Conservation (phyloP, 768 basidiomycete genomes). For the Wakefieldia striispora region DNA sequence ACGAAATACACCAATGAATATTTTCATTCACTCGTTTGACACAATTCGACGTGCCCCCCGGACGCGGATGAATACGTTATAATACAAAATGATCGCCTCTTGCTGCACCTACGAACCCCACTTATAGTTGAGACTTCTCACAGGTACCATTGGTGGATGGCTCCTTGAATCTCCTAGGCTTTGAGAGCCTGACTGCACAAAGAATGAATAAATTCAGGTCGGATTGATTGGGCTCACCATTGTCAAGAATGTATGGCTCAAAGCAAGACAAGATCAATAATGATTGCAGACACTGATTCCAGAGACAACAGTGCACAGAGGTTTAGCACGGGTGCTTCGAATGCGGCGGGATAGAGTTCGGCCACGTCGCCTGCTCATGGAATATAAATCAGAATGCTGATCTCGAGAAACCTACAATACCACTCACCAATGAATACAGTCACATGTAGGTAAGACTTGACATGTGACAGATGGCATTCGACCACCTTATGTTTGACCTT, state of each 20-base stretch:
- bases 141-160: too few species aligned
- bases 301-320: conserved; percentile 5
- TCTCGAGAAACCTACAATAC: background rate
- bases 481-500: background rate
- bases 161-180: too few species aligned
- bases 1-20: background rate
- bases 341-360: conserved; percentile 13
- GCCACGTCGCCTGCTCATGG: conserved; percentile 9
- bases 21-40: background rate
- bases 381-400: background rate
- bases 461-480: conserved; percentile 1
- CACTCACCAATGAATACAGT: conserved; percentile 12
- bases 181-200: background rate
- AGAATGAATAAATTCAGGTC: background rate
- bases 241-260: conserved; percentile 13
- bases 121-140: too few species aligned
- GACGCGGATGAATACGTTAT: too few species aligned
- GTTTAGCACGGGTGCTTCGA: conserved; percentile 12
- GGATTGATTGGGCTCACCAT: conserved; percentile 1
- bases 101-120: background rate
- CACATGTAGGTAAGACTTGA: conserved; percentile 2
- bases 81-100: too few species aligned
- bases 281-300: conserved; percentile 11
- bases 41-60: too few species aligned
- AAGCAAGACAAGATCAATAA: conserved; percentile 14